phyloP scores from a whole-genome alignment of 805 yeast genomes.

The Debaryomyces castellii region DNA sequence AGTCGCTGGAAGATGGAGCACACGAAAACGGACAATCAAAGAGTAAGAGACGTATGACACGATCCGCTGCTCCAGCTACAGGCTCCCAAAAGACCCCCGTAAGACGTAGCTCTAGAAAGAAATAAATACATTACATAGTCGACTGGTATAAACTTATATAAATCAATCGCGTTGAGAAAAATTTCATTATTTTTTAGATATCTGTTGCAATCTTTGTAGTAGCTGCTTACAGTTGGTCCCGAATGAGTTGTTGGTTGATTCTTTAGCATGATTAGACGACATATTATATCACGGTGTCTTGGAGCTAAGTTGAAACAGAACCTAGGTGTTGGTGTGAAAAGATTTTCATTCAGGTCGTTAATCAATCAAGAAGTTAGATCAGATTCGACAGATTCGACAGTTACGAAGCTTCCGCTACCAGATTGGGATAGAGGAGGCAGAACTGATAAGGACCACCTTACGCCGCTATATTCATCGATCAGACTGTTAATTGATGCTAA shows the following conservation, averaged over 20 bases:
- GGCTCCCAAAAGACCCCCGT: conserved; percentile 4
- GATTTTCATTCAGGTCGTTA: not conserved
- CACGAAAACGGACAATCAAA: conserved; percentile 2
- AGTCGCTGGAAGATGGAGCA: not conserved
- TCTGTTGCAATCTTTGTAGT: not conserved
- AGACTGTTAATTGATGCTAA: conserved; percentile 31
- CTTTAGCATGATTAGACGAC: not conserved
- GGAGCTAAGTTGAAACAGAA: not conserved
- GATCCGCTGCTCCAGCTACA: conserved; percentile 8
- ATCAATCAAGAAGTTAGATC: not conserved
- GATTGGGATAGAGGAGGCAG: conserved; percentile 44
- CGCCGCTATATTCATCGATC: conserved; percentile 36
- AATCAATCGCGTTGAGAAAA: not conserved
- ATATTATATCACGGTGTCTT: not conserved
- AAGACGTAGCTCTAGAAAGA: conserved; percentile 15
- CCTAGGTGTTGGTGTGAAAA: not conserved
- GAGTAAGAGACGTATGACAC: conserved; percentile 9
- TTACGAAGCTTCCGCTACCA: conserved; percentile 1
- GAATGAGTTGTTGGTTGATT: not conserved
- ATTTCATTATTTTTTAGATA: not conserved
- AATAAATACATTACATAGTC: conserved; percentile 2
- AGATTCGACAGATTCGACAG: too few relatives aligned
- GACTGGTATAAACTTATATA: not conserved
- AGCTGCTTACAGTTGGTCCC: not conserved
- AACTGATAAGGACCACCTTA: conserved; percentile 25